phyloP scores from a whole-genome alignment of 2,329 filamentous ascomycete species.

The Penicillium polonicum region DNA sequence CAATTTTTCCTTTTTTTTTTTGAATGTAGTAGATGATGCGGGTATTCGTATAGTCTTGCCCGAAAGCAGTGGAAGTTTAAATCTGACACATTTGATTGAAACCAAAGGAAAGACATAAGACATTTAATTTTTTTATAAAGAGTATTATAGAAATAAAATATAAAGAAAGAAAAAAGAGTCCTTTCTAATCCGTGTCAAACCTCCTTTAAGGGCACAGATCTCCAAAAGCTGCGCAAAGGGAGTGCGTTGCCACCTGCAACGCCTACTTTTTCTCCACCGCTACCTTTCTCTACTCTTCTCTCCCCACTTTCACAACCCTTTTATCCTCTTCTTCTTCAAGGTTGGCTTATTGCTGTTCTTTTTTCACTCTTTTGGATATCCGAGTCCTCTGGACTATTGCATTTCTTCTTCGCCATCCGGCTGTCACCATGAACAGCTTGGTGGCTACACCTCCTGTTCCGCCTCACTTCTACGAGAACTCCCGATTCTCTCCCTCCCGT shows the following conservation, averaged over 20 bases:
- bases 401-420: constrained; percentile 27
- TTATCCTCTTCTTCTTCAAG: constrained; percentile 18
- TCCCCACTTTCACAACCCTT: constrained; percentile 20
- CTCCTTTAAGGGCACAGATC: constrained; percentile 16
- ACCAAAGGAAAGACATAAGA: neutral
- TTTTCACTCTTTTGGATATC: constrained; percentile 7
- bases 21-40: constrained; percentile 7
- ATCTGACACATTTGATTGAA: neutral
- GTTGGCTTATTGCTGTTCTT: constrained; percentile 10
- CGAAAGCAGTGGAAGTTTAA: constrained; percentile 6
- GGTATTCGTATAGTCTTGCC: constrained; percentile 1
- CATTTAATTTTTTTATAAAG: neutral
- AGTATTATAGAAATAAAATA: neutral
- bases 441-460: constrained; percentile 58
- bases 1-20: neutral
- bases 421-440: constrained; percentile 61
- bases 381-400: constrained; percentile 2
- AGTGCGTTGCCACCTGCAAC: constrained; percentile 41
- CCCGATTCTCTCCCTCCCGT: constrained; percentile 59
- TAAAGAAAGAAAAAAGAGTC: neutral
- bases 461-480: constrained; percentile 62
- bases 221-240: constrained; percentile 24
- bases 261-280: constrained; percentile 33
- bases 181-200: neutral
- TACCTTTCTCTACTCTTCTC: constrained; percentile 31